These are phyloP conservation scores for Fusarium nematophilum DNA, from an alignment of 2,329 filamentous ascomycete genomes.

Conservation along the genomic window DNA sequence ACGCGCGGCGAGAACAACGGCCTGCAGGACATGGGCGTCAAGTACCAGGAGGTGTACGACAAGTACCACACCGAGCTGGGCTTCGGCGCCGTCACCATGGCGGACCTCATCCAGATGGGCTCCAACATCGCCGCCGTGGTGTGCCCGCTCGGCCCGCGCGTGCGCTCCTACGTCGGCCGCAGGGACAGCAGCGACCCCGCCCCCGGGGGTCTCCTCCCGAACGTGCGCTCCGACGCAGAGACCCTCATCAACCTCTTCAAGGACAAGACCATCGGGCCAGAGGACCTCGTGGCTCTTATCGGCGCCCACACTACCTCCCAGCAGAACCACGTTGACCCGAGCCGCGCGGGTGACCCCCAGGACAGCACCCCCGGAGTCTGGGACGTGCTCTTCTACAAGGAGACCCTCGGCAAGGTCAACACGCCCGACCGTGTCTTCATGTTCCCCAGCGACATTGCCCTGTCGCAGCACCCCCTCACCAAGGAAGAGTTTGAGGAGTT, in stretches of 20 bases:
- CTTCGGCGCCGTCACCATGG: conserved; percentile 57
- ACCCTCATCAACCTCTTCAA: conserved; percentile 61
- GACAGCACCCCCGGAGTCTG: conserved; percentile 65
- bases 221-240: conserved; percentile 56
- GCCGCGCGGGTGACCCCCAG: conserved; percentile 57
- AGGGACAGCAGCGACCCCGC: conserved; percentile 55
- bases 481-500: conserved; percentile 53
- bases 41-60: conserved; percentile 53
- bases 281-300: conserved; percentile 63
- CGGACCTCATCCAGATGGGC: conserved; percentile 66
- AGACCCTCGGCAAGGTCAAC: conserved; percentile 47
- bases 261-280: conserved; percentile 63
- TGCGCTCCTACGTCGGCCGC: conserved; percentile 64
- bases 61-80: conserved; percentile 52
- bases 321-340: conserved; percentile 57
- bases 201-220: conserved; percentile 57
- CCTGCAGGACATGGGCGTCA: conserved; percentile 55
- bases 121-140: conserved; percentile 61
- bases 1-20: conserved; percentile 58
- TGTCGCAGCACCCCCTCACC: conserved; percentile 53
- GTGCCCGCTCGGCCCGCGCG: conserved; percentile 58
- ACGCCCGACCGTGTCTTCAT: conserved; percentile 53
- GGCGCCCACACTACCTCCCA: conserved; percentile 65
- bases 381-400: conserved; percentile 63
- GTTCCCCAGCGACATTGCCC: conserved; percentile 55